phyloP scores from a whole-genome alignment of 495 filamentous ascomycete species.

The Hyphodiscus hymeniophilus region DNA sequence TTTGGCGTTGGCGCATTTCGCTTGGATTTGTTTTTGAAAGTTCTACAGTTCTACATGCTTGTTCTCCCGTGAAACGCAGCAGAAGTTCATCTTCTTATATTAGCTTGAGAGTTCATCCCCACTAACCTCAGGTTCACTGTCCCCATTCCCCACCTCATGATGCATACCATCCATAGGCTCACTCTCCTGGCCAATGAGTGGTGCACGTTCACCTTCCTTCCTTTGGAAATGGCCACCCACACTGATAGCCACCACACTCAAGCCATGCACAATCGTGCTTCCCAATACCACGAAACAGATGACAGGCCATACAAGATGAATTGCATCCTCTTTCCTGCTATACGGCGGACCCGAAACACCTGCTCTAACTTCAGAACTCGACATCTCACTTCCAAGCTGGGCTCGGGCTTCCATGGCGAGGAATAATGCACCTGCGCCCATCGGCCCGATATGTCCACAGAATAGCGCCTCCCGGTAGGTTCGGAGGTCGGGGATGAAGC shows the following conservation, averaged over 20 bases:
- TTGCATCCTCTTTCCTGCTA: conserved; percentile 21
- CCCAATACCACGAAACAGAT: conserved; percentile 41
- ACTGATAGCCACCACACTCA: conserved; percentile 35
- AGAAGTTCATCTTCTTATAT: too few species aligned
- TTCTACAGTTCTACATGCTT: too few species aligned
- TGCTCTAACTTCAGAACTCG: conserved; percentile 27
- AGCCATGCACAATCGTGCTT: conserved; percentile 38
- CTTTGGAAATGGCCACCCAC: conserved; percentile 32
- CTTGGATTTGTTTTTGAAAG: too few species aligned
- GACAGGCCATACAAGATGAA: conserved; percentile 40
- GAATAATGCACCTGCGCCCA: conserved; percentile 44
- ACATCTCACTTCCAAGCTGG: conserved; percentile 33
- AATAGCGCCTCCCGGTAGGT: conserved; percentile 42
- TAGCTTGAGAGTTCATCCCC: conserved; percentile 8
- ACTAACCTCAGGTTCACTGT: conserved; percentile 23
- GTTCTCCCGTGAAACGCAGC: too few species aligned
- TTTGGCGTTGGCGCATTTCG: too few species aligned
- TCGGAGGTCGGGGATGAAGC: conserved; percentile 33
- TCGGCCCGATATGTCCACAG: conserved; percentile 43
- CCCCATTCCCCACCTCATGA: conserved; percentile 32
- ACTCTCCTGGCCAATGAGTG: conserved; percentile 30
- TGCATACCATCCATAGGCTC: conserved; percentile 36
- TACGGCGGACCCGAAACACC: conserved; percentile 16
- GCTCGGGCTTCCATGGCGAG: conserved; percentile 42
- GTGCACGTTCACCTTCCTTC: conserved; percentile 31